Percentiles rank a stretch among this genome's conserved stretches.
Evolutionary conservation across 805 yeast species (phyloP).

Genomic region (Groenewaldozyma salmanticensis): DNA sequence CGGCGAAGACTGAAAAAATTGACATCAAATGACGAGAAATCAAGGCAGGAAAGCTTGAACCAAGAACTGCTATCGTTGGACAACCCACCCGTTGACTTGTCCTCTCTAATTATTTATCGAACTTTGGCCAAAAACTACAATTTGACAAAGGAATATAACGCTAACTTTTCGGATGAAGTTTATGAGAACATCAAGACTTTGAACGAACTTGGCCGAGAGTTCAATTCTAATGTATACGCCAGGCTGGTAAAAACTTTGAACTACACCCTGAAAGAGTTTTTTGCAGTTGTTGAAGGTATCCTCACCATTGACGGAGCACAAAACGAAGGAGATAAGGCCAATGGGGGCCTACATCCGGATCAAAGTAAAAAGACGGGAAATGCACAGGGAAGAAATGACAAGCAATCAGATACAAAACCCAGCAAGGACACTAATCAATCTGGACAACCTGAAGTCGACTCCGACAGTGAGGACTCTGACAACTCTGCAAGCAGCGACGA

Average conservation of each 20-base stretch:
- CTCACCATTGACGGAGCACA: no score
- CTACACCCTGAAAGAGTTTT: not conserved
- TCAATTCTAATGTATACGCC: not conserved
- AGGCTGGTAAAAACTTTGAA: not conserved
- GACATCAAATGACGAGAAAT: conserved; percentile 11
- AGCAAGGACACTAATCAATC: conserved; percentile 1
- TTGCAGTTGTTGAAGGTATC: not conserved
- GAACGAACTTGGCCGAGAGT: not conserved
- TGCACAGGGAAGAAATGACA: conserved; percentile 1
- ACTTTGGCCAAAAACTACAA: conserved; percentile 13
- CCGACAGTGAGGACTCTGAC: not conserved
- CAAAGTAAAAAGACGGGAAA: not conserved
- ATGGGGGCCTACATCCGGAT: not conserved
- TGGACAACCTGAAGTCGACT: conserved; percentile 1
- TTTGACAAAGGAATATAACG: conserved; percentile 3
- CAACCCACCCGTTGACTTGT: conserved; percentile 9
- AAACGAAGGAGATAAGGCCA: no score
- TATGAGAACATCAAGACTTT: not conserved
- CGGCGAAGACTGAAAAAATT: conserved; percentile 20
- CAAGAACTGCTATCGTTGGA: conserved; percentile 14
- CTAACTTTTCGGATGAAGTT: not conserved
- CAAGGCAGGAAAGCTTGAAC: conserved; percentile 8
- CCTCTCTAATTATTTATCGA: conserved; percentile 10
- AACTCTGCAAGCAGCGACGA: conserved; percentile 1
- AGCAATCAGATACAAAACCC: not conserved